Evolutionary conservation across 2,329 filamentous ascomycete genomes (phyloP).

Genomic region (Decorospora gaudefroyi): DNA sequence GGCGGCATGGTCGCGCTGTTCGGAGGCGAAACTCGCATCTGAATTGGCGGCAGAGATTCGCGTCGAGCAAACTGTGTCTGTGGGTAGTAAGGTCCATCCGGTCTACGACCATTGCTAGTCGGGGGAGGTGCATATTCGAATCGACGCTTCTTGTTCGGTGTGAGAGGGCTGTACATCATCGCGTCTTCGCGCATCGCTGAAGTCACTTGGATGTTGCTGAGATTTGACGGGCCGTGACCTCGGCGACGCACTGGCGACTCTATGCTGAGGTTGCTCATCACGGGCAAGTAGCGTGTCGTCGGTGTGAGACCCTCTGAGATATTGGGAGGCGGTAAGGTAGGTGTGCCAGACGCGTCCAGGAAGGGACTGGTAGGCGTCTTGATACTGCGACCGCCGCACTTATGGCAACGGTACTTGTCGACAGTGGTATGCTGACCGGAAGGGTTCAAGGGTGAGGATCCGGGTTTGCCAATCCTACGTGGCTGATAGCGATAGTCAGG

Average conservation of each 20-base stretch:
- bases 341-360: conserved; percentile 50
- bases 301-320: conserved; percentile 39
- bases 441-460: conserved; percentile 44
- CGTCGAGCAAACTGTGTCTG: conserved; percentile 27
- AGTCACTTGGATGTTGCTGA: conserved; percentile 38
- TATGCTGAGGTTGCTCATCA: conserved; percentile 51
- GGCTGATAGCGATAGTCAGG: conserved; percentile 95
- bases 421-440: conserved; percentile 43
- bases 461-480: conserved; percentile 56
- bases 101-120: conserved; percentile 60
- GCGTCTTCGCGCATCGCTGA: conserved; percentile 30
- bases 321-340: conserved; percentile 48
- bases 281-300: conserved; percentile 42
- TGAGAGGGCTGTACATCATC: conserved; percentile 38
- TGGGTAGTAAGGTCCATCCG: conserved; percentile 53
- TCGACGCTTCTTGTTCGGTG: conserved; percentile 45
- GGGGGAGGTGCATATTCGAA: conserved; percentile 47
- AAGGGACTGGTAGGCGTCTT: conserved; percentile 65
- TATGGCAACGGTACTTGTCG: conserved; percentile 63
- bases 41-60: conserved; percentile 43
- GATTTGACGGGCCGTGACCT: conserved; percentile 30
- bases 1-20: conserved; percentile 41
- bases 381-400: conserved; percentile 72
- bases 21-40: conserved; percentile 39
- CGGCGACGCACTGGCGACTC: conserved; percentile 41